Percentiles rank a stretch among this genome's conserved stretches.
phyloP scores from a whole-genome alignment of 306 rosid species.

The Rosa multiflora region DNA sequence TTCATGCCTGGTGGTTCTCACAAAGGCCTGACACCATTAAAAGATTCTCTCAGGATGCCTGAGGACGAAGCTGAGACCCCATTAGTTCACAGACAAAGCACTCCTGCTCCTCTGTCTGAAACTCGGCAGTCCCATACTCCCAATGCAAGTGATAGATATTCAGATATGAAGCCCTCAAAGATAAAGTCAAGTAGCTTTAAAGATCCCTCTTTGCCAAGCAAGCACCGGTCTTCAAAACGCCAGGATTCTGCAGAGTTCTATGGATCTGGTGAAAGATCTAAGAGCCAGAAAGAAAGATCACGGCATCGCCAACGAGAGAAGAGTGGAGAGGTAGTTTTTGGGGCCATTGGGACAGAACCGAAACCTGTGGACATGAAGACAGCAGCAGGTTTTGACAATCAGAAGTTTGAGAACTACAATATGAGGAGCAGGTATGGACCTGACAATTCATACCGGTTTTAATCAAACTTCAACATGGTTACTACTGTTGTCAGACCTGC shows the following conservation, averaged over 20 bases:
- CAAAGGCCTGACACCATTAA: slow-evolving; percentile 65
- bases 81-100: slow-evolving; percentile 41
- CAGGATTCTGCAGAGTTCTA: slow-evolving; percentile 72
- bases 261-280: slow-evolving; percentile 73
- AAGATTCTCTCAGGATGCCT: slow-evolving; percentile 79
- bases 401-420: slow-evolving; percentile 67
- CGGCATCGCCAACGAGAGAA: slow-evolving; percentile 83
- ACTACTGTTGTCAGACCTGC: slow-evolving; percentile 19
- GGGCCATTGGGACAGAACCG: slow-evolving; percentile 49
- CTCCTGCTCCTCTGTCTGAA: slow-evolving; percentile 49
- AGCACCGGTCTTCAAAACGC: slow-evolving; percentile 76
- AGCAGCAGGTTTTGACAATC: slow-evolving; percentile 43
- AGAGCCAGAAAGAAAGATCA: slow-evolving; percentile 81
- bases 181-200: slow-evolving; percentile 72
- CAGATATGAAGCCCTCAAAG: slow-evolving; percentile 75
- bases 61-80: slow-evolving; percentile 54
- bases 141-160: slow-evolving; percentile 49
- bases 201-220: slow-evolving; percentile 74
- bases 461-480: slow-evolving; percentile 28
- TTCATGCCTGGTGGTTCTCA: slow-evolving; percentile 38
- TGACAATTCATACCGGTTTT: slow-evolving; percentile 50
- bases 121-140: slow-evolving; percentile 53
- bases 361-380: slow-evolving; percentile 54
- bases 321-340: slow-evolving; percentile 62
- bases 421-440: slow-evolving; percentile 64